Evolutionary conservation across 345 rosid genomes (phyloP).

Genomic region (Pseudoturritis turrita): DNA sequence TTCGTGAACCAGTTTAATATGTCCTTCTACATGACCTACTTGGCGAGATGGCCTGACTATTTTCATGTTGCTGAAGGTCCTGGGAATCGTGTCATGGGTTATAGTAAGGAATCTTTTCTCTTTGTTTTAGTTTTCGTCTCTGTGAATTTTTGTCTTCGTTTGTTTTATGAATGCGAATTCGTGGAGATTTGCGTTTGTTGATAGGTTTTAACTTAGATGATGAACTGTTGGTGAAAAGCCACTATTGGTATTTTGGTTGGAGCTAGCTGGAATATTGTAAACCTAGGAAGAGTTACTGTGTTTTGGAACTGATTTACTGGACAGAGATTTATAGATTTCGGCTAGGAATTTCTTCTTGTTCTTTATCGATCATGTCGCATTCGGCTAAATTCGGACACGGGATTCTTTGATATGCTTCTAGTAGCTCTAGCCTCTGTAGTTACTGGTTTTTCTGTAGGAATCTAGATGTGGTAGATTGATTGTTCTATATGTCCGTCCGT

Average conservation of each 20-base stretch:
- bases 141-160: neutral
- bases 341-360: neutral
- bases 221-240: neutral
- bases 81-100: constrained; percentile 76
- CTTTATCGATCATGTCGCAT: neutral
- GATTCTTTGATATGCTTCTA: neutral
- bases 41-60: constrained; percentile 97
- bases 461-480: neutral
- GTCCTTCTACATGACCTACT: constrained; percentile 95
- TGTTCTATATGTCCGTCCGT: neutral
- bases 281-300: neutral
- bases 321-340: neutral
- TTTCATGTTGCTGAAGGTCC: constrained; percentile 92
- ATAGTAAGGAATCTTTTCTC: constrained; percentile 44
- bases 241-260: neutral
- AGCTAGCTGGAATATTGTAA: neutral
- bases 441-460: neutral
- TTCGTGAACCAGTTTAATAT: constrained; percentile 66
- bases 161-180: neutral
- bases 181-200: neutral
- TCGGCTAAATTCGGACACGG: neutral
- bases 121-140: neutral
- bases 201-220: neutral
- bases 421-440: neutral
- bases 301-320: neutral